Conservation (phyloP, 2,329 filamentous ascomycete genomes). For the Aspergillus sp. region DNA sequence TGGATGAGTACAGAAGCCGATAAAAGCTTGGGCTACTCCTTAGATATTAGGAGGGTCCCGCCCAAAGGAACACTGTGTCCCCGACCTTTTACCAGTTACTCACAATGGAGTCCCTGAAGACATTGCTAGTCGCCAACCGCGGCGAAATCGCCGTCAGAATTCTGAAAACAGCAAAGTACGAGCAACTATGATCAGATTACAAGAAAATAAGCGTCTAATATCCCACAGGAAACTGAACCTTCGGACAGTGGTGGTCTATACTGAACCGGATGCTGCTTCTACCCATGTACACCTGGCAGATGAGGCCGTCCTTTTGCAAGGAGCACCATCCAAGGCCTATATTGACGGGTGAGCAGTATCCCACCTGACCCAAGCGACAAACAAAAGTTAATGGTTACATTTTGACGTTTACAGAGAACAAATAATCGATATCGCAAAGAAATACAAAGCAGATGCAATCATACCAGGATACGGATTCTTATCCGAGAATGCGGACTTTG, state of each 20-base stretch:
- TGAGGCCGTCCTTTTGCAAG: conserved; percentile 53
- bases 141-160: conserved; percentile 61
- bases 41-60: neutral
- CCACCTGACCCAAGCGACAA: neutral
- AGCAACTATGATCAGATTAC: neutral
- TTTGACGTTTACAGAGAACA: conserved; percentile 29
- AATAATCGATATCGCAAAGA: conserved; percentile 54
- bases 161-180: conserved; percentile 51
- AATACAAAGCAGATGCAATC: conserved; percentile 56
- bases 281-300: conserved; percentile 58
- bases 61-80: neutral
- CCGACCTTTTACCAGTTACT: neutral
- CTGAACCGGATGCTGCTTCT: conserved; percentile 57
- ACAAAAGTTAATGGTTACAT: conserved; percentile 28
- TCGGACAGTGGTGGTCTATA: conserved; percentile 60
- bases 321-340: conserved; percentile 53
- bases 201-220: neutral
- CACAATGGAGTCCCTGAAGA: conserved; percentile 48
- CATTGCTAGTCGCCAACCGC: conserved; percentile 60
- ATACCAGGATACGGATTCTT: conserved; percentile 70
- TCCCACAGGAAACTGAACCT: conserved; percentile 45
- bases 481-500: conserved; percentile 65
- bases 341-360: conserved; percentile 41
- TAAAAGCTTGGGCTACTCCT: neutral
- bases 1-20: neutral